Percentiles rank a stretch among this genome's conserved stretches.
Conservation (phyloP, 2,329 filamentous ascomycete species). For the Xylariaceae sp. region DNA sequence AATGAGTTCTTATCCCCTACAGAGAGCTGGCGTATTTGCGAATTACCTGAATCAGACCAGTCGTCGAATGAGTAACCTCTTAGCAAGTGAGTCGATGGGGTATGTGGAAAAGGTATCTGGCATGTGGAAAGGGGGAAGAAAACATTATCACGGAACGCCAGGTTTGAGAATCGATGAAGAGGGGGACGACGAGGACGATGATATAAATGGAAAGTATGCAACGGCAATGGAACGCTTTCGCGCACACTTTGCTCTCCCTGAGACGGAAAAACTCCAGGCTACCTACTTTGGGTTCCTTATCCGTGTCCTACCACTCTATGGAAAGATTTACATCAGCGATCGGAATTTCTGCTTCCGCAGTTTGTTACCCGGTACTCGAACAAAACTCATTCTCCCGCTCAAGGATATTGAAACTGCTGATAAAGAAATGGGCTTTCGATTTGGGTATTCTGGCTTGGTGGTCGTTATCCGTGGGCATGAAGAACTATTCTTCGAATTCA, state of each 20-base stretch:
- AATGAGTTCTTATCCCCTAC: slow-evolving; percentile 78
- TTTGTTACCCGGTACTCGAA: slow-evolving; percentile 84
- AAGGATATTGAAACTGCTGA: slow-evolving; percentile 92
- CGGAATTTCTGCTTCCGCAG: slow-evolving; percentile 92
- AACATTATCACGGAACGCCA: slow-evolving; percentile 77
- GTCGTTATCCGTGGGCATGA: slow-evolving; percentile 94
- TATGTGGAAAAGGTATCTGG: slow-evolving; percentile 97
- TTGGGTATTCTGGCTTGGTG: slow-evolving; percentile 88
- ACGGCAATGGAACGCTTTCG: slow-evolving; percentile 82
- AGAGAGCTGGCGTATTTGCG: slow-evolving; percentile 82
- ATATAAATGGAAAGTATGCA: slow-evolving; percentile 66
- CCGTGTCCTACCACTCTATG: slow-evolving; percentile 87
- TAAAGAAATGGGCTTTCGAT: slow-evolving; percentile 93
- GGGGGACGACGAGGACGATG: slow-evolving; percentile 59
- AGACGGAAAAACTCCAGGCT: slow-evolving; percentile 81
- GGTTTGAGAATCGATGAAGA: slow-evolving; percentile 62
- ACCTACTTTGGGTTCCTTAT: slow-evolving; percentile 94
- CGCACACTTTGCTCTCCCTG: slow-evolving; percentile 87
- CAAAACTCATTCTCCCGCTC: slow-evolving; percentile 89
- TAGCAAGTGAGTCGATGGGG: slow-evolving; percentile 92
- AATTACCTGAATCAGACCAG: slow-evolving; percentile 82
- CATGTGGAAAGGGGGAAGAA: slow-evolving; percentile 92
- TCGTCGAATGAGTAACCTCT: slow-evolving; percentile 78
- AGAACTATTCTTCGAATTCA: slow-evolving; percentile 96
- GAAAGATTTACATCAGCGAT: slow-evolving; percentile 94